A percentile compares a stretch with the other conserved stretches of the same genome.
Evolutionary conservation across 352 stramenopile genomes (phyloP).

Genomic region (Phytopythium montanum): DNA sequence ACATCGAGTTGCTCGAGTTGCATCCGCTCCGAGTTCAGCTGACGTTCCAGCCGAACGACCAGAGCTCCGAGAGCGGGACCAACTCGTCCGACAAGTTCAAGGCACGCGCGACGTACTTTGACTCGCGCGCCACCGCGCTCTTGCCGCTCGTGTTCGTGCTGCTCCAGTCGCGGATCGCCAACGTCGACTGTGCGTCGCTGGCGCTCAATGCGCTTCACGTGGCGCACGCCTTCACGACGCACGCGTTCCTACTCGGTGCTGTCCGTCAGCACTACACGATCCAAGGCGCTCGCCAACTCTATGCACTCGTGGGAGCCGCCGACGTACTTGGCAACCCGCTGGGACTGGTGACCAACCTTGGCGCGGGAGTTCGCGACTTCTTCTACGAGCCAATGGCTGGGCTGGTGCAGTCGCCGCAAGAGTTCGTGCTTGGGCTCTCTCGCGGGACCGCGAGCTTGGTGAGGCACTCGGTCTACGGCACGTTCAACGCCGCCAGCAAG

Average conservation of each 20-base stretch:
- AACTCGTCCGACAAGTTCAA: constrained; percentile 7
- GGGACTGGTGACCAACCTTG: constrained; percentile 85
- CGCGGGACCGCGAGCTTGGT: constrained; percentile 87
- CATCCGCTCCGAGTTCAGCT: constrained; percentile 78
- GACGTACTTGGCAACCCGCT: constrained; percentile 91
- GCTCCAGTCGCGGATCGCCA: constrained; percentile 59
- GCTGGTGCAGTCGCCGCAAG: constrained; percentile 80
- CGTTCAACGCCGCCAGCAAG: constrained; percentile 92
- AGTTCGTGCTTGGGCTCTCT: constrained; percentile 87
- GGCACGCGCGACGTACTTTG: constrained; percentile 23
- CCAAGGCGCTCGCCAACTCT: constrained; percentile 77
- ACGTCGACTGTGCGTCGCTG: constrained; percentile 76
- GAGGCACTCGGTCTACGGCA: constrained; percentile 89
- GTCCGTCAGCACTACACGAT: constrained; percentile 83
- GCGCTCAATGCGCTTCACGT: constrained; percentile 84
- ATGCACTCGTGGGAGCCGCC: constrained; percentile 60
- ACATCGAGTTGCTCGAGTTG: constrained; percentile 82
- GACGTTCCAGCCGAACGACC: constrained; percentile 67
- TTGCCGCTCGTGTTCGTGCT: constrained; percentile 56
- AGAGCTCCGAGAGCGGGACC: constrained; percentile 17
- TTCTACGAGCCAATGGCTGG: constrained; percentile 90
- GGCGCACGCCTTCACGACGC: constrained; percentile 74
- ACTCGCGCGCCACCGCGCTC: constrained; percentile 38
- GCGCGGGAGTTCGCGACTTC: constrained; percentile 86
- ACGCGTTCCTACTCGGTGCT: constrained; percentile 61